A percentile compares a stretch with the other conserved stretches of the same genome.
Conservation (phyloP, 495 filamentous ascomycete species). For the Podospora comata region DNA sequence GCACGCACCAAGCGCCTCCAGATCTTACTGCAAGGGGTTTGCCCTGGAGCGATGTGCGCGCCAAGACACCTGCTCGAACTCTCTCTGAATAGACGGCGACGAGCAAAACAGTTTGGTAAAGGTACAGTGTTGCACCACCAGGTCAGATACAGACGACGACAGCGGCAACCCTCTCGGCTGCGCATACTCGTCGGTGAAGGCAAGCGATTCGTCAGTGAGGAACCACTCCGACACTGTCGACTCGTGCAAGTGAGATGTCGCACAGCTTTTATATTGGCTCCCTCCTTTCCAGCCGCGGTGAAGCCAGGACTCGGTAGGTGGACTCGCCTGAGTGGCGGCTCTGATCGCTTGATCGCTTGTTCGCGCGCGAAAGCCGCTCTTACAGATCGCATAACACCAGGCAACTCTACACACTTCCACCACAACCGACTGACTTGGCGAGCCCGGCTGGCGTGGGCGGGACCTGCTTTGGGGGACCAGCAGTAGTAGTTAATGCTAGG, state of each 20-base stretch:
- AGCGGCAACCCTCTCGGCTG: background rate
- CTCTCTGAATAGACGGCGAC: background rate
- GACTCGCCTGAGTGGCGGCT: conserved; percentile 2
- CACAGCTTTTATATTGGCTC: conserved; percentile 4
- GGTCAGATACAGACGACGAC: background rate
- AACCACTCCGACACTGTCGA: background rate
- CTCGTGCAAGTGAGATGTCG: background rate
- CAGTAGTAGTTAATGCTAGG: background rate
- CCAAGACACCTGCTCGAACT: background rate
- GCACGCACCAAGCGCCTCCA: conserved; percentile 7
- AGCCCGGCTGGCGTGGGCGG: background rate
- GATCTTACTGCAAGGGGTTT: background rate
- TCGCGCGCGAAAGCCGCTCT: background rate
- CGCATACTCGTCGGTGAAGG: background rate
- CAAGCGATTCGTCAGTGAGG: background rate
- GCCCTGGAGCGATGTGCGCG: background rate
- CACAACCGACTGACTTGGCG: background rate
- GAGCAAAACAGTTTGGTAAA: background rate
- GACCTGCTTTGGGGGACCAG: background rate
- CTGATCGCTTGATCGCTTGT: conserved; percentile 2
- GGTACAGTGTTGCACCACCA: background rate
- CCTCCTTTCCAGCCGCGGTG: conserved; percentile 2
- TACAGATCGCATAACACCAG: background rate
- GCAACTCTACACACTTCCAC: background rate
- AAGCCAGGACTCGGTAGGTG: background rate